Evolutionary conservation across 768 basidiomycete species (phyloP).

Genomic region (Psilocybe cyanescens): DNA sequence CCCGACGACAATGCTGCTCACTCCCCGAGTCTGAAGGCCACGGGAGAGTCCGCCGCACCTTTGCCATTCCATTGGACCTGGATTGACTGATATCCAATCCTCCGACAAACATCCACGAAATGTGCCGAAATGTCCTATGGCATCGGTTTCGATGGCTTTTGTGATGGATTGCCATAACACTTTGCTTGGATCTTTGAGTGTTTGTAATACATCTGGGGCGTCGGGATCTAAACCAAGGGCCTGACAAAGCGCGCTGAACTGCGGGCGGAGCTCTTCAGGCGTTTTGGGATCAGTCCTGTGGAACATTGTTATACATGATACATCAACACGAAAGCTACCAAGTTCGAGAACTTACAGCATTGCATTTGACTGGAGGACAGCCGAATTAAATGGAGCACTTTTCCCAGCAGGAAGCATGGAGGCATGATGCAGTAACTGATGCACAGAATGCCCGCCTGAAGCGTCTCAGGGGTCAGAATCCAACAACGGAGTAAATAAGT

Average conservation of each 20-base stretch:
- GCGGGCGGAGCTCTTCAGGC: constrained; percentile 55
- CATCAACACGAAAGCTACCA: neutral
- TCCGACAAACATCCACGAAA: constrained; percentile 71
- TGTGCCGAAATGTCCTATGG: constrained; percentile 59
- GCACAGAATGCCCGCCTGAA: constrained; percentile 72
- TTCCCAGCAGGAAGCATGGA: constrained; percentile 61
- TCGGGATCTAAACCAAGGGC: constrained; percentile 59
- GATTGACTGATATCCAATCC: constrained; percentile 55
- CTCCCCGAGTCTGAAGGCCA: constrained; percentile 57
- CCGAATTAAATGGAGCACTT: constrained; percentile 67
- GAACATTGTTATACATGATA: neutral
- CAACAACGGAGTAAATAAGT: neutral
- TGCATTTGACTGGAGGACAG: constrained; percentile 74
- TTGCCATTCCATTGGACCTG: constrained; percentile 73
- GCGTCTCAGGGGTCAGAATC: neutral
- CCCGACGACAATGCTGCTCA: constrained; percentile 66
- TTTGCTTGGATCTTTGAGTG: constrained; percentile 50
- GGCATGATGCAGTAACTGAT: constrained; percentile 73
- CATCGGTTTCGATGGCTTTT: constrained; percentile 59
- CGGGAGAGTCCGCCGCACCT: constrained; percentile 60
- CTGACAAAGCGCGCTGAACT: constrained; percentile 66
- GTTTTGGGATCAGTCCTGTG: constrained; percentile 61
- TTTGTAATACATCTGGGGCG: constrained; percentile 49
- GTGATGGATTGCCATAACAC: constrained; percentile 56
- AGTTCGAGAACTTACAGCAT: constrained; percentile 54